Percentiles rank a stretch among this genome's conserved stretches.
phyloP scores from a whole-genome alignment of 1,284 basidiomycete species.

The Rhodotorula sp. region DNA sequence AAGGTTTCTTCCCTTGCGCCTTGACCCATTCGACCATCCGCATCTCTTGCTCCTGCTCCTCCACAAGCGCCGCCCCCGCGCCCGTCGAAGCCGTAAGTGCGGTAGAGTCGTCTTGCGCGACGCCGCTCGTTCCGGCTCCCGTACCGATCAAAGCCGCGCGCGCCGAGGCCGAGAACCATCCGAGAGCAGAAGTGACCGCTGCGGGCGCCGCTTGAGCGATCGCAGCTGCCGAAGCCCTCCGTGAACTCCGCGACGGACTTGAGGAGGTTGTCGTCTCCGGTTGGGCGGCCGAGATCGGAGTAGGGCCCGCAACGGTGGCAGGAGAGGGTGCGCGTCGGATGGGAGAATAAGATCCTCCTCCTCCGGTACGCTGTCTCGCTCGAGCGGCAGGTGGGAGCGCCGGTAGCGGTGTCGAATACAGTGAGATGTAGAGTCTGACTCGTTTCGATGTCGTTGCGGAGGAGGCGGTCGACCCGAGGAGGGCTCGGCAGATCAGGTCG shows the following conservation, averaged over 20 bases:
- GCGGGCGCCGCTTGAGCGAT: slow-evolving; percentile 8
- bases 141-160: slow-evolving; percentile 7
- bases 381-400: not conserved
- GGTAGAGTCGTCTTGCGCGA: not conserved
- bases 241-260: too few relatives aligned
- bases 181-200: slow-evolving; percentile 25
- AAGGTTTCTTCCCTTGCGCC: slow-evolving; percentile 3
- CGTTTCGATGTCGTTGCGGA: not conserved
- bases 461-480: not conserved
- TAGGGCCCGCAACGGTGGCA: not conserved
- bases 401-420: slow-evolving; percentile 20
- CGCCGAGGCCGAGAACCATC: slow-evolving; percentile 31
- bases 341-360: not conserved
- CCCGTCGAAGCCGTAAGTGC: not conserved
- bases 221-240: not conserved
- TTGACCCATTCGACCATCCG: not conserved
- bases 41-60: slow-evolving; percentile 18
- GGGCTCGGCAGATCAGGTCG: slow-evolving; percentile 9
- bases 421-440: slow-evolving; percentile 25
- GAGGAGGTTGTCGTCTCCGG: not conserved
- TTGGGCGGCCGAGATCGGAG: not conserved
- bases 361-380: not conserved
- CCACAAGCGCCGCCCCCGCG: not conserved
- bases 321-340: not conserved
- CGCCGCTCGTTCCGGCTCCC: too few relatives aligned